Conservation (phyloP, 257 asterid genomes). For the Fraxinus quadrangulata region DNA sequence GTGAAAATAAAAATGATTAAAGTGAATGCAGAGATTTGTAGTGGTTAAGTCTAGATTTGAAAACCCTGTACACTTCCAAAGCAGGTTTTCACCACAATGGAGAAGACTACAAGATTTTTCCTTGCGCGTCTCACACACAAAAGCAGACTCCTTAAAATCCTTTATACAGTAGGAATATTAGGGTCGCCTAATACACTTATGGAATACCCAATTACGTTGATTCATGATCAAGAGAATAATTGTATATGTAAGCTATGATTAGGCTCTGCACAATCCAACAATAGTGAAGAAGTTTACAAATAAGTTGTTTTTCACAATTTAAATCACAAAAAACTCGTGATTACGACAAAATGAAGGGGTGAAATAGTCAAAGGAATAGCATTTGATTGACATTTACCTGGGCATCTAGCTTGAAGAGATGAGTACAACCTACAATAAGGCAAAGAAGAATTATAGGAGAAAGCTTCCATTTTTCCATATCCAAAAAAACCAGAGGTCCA, state of each 20-base stretch:
- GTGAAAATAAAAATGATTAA: not conserved
- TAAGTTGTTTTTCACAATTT: no score
- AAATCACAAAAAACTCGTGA: no score
- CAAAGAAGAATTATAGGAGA: constrained; percentile 12
- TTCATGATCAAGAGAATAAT: not conserved
- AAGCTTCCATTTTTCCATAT: not conserved
- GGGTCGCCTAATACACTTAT: not conserved
- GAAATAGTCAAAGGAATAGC: not conserved
- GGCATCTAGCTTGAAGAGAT: constrained; percentile 88
- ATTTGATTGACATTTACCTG: constrained; percentile 55
- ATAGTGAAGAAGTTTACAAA: not conserved
- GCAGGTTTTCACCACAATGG: not conserved
- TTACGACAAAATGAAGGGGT: not conserved
- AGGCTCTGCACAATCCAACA: not conserved
- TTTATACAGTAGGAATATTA: not conserved
- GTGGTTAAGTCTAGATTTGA: not conserved
- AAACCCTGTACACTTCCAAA: not conserved
- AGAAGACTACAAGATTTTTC: not conserved
- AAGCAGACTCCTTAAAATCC: not conserved
- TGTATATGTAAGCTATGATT: not conserved
- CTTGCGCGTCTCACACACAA: not conserved
- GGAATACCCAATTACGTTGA: not conserved
- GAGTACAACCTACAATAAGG: constrained; percentile 62
- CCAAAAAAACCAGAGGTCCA: not conserved
- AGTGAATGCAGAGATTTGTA: not conserved